Conservation (phyloP, 2,329 filamentous ascomycete genomes). For the Beauveria medogensis region DNA sequence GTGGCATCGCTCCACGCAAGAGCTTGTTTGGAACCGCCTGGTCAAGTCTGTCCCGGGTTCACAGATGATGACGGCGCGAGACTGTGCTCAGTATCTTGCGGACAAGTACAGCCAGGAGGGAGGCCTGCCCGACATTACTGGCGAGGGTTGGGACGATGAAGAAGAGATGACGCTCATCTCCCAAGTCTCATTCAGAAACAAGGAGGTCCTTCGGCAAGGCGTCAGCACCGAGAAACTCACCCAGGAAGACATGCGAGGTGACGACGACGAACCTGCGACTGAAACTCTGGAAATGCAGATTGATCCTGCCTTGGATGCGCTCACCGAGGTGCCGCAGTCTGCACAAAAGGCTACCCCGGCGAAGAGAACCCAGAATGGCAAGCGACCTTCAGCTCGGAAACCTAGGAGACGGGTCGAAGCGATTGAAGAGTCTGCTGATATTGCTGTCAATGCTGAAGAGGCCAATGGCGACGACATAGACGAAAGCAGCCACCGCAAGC, state of each 20-base stretch:
- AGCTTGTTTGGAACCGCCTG: conserved; percentile 32
- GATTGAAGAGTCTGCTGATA: conserved; percentile 16
- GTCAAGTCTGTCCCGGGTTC: conserved; percentile 26
- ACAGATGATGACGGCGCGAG: conserved; percentile 23
- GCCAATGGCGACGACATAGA: conserved; percentile 20
- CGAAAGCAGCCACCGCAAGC: conserved; percentile 19
- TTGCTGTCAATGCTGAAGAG: conserved; percentile 10
- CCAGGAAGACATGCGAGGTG: conserved; percentile 13
- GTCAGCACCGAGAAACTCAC: conserved; percentile 23
- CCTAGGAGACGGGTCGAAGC: conserved; percentile 21
- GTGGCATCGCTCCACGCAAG: conserved; percentile 30
- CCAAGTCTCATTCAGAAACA: background rate
- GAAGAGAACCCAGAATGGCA: conserved; percentile 18
- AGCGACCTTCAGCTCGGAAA: conserved; percentile 16
- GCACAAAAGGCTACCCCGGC: conserved; percentile 20
- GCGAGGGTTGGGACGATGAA: conserved; percentile 22
- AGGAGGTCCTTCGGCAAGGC: conserved; percentile 13
- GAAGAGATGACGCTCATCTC: conserved; percentile 25
- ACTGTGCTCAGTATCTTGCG: conserved; percentile 28
- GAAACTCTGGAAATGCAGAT: conserved; percentile 22
- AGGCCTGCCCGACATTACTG: conserved; percentile 25
- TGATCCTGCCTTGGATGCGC: conserved; percentile 21
- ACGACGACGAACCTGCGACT: conserved; percentile 7
- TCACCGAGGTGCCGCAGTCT: conserved; percentile 10
- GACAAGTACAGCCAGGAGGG: conserved; percentile 26